Evolutionary conservation across 2,329 filamentous ascomycete genomes (phyloP).

Genomic region (Colletotrichum sp.): DNA sequence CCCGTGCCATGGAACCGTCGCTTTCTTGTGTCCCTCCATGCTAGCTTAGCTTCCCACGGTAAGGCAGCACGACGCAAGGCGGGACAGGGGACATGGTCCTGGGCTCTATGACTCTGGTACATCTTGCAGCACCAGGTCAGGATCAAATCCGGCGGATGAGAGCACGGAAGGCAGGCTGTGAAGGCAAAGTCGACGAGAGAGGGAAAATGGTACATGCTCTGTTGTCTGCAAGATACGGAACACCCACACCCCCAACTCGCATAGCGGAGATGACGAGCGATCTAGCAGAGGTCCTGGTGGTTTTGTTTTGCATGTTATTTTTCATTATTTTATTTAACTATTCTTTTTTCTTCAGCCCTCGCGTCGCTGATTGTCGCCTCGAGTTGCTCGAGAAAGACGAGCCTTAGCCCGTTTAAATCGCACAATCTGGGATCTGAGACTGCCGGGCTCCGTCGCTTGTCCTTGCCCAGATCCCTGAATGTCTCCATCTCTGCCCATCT

Average conservation of each 20-base stretch:
- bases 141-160: not conserved
- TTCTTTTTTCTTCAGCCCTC: not conserved
- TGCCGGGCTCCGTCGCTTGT: not conserved
- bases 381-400: not conserved
- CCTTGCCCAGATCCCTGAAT: not conserved
- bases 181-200: not conserved
- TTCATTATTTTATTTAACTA: not conserved
- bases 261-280: slow-evolving; percentile 10
- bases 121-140: not conserved
- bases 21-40: not conserved
- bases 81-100: not conserved
- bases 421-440: slow-evolving; percentile 7
- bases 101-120: not conserved
- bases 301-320: not conserved
- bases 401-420: not conserved
- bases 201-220: not conserved
- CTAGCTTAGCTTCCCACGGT: not conserved
- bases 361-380: not conserved
- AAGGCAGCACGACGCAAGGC: not conserved
- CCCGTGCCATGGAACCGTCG: not conserved
- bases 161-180: not conserved
- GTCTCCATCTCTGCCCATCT: not conserved
- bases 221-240: not conserved
- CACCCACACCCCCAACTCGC: not conserved
- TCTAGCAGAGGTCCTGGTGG: not conserved